Evolutionary conservation across 2,329 filamentous ascomycete species (phyloP), one percentile per base, ranked within the genome.

Genomic region (Myriosclerotinia curreyana): DNA sequence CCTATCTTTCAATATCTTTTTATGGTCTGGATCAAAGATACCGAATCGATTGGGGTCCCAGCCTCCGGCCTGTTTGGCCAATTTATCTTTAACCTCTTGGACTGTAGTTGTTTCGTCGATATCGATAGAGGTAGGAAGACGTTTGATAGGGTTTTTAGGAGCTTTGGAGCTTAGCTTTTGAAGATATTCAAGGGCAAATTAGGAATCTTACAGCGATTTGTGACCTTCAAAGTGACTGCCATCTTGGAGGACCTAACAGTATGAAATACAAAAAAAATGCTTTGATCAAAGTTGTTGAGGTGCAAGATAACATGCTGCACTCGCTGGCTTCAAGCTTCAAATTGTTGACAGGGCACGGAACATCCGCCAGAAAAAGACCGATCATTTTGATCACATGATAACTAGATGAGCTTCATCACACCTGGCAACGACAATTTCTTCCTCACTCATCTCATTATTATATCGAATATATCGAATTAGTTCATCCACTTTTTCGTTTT

Each of bases 1-100:
- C 69, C 84, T 82, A 76, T 88, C 80, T 77, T 86, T 87, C 69
- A 88, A 74, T 25, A 82, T 85, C 80, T 85, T 86, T 76, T 82
- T 85, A 66, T 82, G 84, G 48, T 78, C 75, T 0, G 86, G 82
- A 68, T 87, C 83, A 71, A 82, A 86, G 64, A 88, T 77, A 38
- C 86, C 86, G 66, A 88, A 79, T 64, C 85, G 83, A 76, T 88
- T 86, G 73, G 79, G 79, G 75, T 88, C 85, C 65, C 76, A 74
- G 55, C 86, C 78, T 53, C 79, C 79, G 20, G 79, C 75, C 67
- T 79, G 75, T 68, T 79, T 79, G 44, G 86, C 84, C 62, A 88
- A 77, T 49, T 77, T 70, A 49, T 76, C 76, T 78, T 88, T 87
- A 68, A 84, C 79, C 73, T 85, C 81, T 71, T 88, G 84, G 65